Evolutionary conservation across 352 stramenopile genomes (phyloP).

Genomic region (Pythium dissimile): DNA sequence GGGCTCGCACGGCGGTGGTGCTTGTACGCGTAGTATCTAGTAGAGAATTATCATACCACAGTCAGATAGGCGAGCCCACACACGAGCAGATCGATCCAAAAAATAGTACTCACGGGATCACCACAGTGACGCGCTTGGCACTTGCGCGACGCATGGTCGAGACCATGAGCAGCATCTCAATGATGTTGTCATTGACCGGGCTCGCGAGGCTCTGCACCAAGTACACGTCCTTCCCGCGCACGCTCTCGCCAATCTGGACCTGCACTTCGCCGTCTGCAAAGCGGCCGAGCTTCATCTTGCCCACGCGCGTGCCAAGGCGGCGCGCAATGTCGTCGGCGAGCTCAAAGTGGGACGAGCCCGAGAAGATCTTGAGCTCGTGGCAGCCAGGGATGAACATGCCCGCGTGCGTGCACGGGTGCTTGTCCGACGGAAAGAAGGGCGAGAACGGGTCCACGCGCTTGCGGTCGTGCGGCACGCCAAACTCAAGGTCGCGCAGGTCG

Average conservation of each 20-base stretch:
- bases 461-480: slow-evolving; percentile 80
- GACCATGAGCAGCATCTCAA: slow-evolving; percentile 94
- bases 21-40: slow-evolving; percentile 91
- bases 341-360: slow-evolving; percentile 88
- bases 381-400: slow-evolving; percentile 91
- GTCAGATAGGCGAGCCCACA: neutral
- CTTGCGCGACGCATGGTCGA: slow-evolving; percentile 91
- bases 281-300: slow-evolving; percentile 84
- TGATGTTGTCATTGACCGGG: slow-evolving; percentile 94
- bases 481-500: slow-evolving; percentile 82
- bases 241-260: slow-evolving; percentile 90
- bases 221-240: slow-evolving; percentile 94
- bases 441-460: slow-evolving; percentile 88
- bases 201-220: slow-evolving; percentile 90
- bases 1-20: slow-evolving; percentile 86
- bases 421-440: slow-evolving; percentile 87
- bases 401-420: slow-evolving; percentile 88
- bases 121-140: slow-evolving; percentile 92
- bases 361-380: slow-evolving; percentile 93
- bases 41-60: neutral
- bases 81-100: neutral
- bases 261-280: slow-evolving; percentile 93
- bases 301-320: slow-evolving; percentile 81
- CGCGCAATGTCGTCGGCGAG: slow-evolving; percentile 89
- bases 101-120: slow-evolving; percentile 78